Percentiles rank a stretch among this genome's conserved stretches.
Evolutionary conservation across 1,284 basidiomycete genomes (phyloP).

Genomic region (Coniferiporia weirii): DNA sequence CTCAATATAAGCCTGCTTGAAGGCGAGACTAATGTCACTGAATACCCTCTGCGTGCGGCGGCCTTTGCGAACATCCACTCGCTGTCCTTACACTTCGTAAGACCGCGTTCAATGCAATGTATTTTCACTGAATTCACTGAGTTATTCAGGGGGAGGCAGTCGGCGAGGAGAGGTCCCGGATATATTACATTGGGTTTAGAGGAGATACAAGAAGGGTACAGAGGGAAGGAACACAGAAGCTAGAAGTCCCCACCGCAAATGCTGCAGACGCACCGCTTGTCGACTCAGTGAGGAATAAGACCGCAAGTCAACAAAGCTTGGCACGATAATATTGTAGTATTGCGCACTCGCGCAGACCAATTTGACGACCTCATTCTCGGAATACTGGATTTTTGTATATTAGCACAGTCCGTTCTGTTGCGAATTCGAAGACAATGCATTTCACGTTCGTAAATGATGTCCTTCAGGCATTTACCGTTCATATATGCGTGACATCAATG

Average conservation of each 20-base stretch:
- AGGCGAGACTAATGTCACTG: conserved; percentile 58
- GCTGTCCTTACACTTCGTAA: conserved; percentile 73
- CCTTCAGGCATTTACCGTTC: background rate
- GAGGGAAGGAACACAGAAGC: conserved; percentile 54
- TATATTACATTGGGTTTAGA: conserved; percentile 80
- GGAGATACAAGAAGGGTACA: conserved; percentile 57
- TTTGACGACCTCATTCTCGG: background rate
- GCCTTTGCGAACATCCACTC: conserved; percentile 71
- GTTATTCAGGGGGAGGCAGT: conserved; percentile 53
- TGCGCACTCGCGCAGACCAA: background rate
- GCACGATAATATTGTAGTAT: conserved; percentile 33
- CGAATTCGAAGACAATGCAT: background rate
- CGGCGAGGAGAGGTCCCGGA: conserved; percentile 54
- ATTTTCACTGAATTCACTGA: background rate
- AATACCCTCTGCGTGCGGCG: conserved; percentile 72
- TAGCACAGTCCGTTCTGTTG: background rate
- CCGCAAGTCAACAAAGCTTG: conserved; percentile 50
- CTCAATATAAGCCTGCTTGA: conserved; percentile 66
- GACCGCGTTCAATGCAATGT: conserved; percentile 26
- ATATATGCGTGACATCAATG: background rate
- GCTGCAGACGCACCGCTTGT: conserved; percentile 61
- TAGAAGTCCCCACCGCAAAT: conserved; percentile 67
- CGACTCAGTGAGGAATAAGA: conserved; percentile 55
- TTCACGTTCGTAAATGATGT: background rate
- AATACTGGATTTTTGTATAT: conserved; percentile 1